Evolutionary conservation across 1,139 yeast genomes (phyloP), one percentile per base, ranked within the genome.

Genomic region (Hyphopichia buzzinii): DNA sequence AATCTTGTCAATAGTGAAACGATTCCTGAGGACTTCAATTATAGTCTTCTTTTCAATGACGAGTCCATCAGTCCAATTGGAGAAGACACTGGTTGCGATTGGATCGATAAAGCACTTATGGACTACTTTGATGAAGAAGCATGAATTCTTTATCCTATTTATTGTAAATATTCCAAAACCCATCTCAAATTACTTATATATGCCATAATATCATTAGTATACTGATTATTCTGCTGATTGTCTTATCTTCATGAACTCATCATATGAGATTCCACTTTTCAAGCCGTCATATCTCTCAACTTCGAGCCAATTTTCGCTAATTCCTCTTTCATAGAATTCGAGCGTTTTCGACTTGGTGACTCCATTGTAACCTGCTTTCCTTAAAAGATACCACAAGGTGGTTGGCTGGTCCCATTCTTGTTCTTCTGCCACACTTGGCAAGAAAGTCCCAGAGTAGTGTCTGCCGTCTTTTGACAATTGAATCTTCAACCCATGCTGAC

Each of bases 401-500:
- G 84, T 81, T 13, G 64, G 61, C 51, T 85, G 74, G 47, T 74
- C 77, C 97, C 97, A 90, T 3, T 76, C 79, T 49, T 90, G 95
- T 45, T 90, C 97, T n/a, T 64, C 72, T 12, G 96, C 95, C 1
- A 94, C 97, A 31, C 81, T 84, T 0, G 98, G 98, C 33, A 94
- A 61, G 48, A 88, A 92, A 0, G 98, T 92, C 0, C 97, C 89
- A 35, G 83, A 76, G 41, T 66, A 66, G 8, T 51, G 40, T 17
- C 57, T 48, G 17, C 70, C 63, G 12, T 58, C 49, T 11, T 53
- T 42, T 1, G 57, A 55, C 42, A 87, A 72, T 19, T 62, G 57
- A 14, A 89, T 77, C 39, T 78, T 72, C 25, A 94, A 74, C 0
- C 99, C 98, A 56, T 92, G 94, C 17, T 54, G 55, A 0, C 98